Evolutionary conservation across 805 yeast species (phyloP), one percentile per base, ranked within the genome.

Genomic region (Ogataea ganodermae): DNA sequence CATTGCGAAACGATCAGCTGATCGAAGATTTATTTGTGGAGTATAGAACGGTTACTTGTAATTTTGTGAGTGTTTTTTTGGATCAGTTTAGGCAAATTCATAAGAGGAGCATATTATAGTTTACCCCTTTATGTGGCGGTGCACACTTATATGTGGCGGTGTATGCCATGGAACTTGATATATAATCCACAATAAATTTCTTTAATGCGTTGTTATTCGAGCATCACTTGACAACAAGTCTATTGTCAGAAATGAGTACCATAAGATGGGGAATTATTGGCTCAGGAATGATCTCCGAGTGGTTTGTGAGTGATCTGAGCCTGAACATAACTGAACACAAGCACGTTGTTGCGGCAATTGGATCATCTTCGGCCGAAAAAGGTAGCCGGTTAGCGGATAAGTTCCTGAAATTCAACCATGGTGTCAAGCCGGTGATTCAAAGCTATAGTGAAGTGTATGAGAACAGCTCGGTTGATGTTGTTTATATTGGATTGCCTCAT

Each of bases 401-500:
- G 9, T 75, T 73, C 48, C 52, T 70, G 37, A 44, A 55, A 8
- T 28, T 28, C 59, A 36, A 57, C 56, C 16, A 54, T 35, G 35
- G 62, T 17, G 36, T 47, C n/a, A 30, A 21, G 21, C 48, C 51
- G 2, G 37, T 8, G 2, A 35, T 65, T 35, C 61, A 54, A 7
- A 48, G 49, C n/a, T 79, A 80, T 54, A 70, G 70, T 14, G 76
- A 75, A 1, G 67, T 79, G 33, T 76, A 69, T 49, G 48, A 50
- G n/a, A 71, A 76, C 51, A 57, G 67, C 2, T 63, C 71, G 3
- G 69, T 79, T 32, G 76, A 79, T 45, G 66, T 73, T n/a, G 69
- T 80, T 32, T 80, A 80, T 55, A 65, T 80, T 31, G 84, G 81
- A 2, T 69, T 80, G 8, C 84, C 84, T 3, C 83, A 80, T 63